A percentile compares a stretch with the other conserved stretches of the same genome.
These are phyloP conservation scores for Ettlia oleoabundans DNA, from an alignment of 139 green algal genomes.

Conservation along the genomic window DNA sequence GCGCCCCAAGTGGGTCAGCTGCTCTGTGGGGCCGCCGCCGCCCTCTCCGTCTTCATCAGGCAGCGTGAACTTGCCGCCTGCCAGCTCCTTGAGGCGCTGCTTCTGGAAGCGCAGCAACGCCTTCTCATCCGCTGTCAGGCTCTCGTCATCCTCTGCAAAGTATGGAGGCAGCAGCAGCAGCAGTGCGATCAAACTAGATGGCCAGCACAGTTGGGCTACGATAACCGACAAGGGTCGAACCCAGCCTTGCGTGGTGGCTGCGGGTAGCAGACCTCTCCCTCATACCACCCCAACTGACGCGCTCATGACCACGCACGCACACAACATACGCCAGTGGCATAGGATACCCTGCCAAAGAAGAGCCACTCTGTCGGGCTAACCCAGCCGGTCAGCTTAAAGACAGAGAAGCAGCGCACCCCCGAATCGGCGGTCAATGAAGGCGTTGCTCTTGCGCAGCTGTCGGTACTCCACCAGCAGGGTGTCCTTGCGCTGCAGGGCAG, in stretches of 20 bases:
- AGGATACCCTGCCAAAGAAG: too few relatives aligned
- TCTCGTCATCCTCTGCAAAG: conserved; percentile 80
- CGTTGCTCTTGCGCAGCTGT: conserved; percentile 86
- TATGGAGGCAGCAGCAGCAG: background rate
- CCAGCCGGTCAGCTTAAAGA: background rate
- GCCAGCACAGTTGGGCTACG: too few relatives aligned
- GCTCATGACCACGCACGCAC: too few relatives aligned
- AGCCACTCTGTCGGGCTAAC: background rate
- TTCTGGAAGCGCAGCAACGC: conserved; percentile 85
- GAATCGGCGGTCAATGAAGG: conserved; percentile 94
- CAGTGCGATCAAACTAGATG: background rate
- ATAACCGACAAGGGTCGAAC: too few relatives aligned
- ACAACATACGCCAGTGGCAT: too few relatives aligned
- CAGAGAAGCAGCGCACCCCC: conserved; percentile 67
- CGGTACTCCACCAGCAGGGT: conserved; percentile 95
- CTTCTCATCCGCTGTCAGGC: conserved; percentile 82
- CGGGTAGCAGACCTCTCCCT: too few relatives aligned
- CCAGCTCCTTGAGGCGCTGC: conserved; percentile 70
- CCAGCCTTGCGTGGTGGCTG: too few relatives aligned
- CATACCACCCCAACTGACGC: too few relatives aligned
- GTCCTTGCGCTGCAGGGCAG: conserved; percentile 84
- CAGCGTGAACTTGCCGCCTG: conserved; percentile 76
- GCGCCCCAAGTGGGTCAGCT: conserved; percentile 70
- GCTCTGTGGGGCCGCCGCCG: conserved; percentile 34
- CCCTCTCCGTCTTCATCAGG: conserved; percentile 64